Base-by-base conservation (phyloP, 441 rosid genomes). In the Manihot esculenta region DNA sequence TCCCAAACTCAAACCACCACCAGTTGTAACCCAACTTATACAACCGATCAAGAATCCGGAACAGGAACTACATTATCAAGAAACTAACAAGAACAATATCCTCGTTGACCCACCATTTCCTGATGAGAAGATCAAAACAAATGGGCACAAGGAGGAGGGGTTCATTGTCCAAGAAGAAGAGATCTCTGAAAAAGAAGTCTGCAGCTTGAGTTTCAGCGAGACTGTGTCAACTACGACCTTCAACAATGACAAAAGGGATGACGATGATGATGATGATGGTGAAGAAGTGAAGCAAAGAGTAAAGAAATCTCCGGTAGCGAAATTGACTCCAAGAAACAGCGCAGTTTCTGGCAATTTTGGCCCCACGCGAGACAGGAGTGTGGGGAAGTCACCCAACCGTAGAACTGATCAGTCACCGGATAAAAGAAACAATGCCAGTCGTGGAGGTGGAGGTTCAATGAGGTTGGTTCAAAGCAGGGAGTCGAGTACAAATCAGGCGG, bases 151-250 rank as follows among this genome's bases (percentile, higher is more conserved):
- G 56, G 55, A 59, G 15, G 61, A 53, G 15, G 64, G 47, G 55
- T 8, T 49, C 30, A 18, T 12, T 7, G 13, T 47, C 0, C 15
- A 14, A 9, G 56, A 73, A 55, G 53, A 75, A 61, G 73, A 57
- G 53, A 51, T 78, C 67, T 68, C 49, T 23, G 82, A 78, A 41
- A 64, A 62, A 26, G 89, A 87, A 81, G 68, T 85, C 47, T 84
- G 92, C 72, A 88, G 96, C 79, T 66, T 86, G 72, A 90, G 89
- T 74, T 33, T 81, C 53, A 88, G 94, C 63, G 97, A 86, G 75
- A 86, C 84, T 72, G 70, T 86, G 18, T 84, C 92, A 14, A 84
- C 87, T 0, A 70, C 85, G 24, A 82, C 84, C 0, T 64, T 80
- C 61, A 83, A 84, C 21, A 79, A 79, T 10, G 62, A 49, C 33